Conservation (phyloP, 306 rosid species). For the Cucurbita pepo region DNA sequence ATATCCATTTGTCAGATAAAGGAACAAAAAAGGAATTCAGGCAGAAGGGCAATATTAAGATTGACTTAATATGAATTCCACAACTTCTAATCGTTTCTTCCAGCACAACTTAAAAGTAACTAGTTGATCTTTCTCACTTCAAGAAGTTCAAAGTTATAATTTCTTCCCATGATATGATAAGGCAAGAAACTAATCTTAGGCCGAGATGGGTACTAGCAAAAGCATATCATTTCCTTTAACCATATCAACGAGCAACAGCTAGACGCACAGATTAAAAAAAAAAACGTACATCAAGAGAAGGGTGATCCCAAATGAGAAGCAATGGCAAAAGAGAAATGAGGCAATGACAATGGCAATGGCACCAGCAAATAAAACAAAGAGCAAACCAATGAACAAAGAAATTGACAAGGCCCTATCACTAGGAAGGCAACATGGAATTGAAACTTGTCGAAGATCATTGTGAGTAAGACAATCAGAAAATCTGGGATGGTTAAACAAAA, state of each 20-base stretch:
- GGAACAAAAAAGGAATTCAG: neutral
- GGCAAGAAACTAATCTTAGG: neutral
- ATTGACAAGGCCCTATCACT: neutral
- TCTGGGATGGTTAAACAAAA: neutral
- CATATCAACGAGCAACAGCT: neutral
- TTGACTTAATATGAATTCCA: neutral
- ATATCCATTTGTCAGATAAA: neutral
- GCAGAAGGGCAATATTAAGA: neutral
- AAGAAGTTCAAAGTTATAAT: neutral
- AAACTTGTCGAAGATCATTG: neutral
- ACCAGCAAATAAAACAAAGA: neutral
- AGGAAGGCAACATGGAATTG: neutral
- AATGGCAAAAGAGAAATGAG: neutral
- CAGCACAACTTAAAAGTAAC: neutral
- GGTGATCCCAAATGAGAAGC: neutral
- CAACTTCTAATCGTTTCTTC: neutral
- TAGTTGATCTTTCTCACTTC: neutral
- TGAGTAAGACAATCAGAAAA: neutral
- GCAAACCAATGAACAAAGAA: neutral
- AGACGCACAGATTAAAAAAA: neutral
- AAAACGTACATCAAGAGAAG: neutral
- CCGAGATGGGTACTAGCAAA: neutral
- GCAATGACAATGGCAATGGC: neutral
- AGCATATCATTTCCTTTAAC: neutral
- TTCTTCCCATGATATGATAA: neutral